Evolutionary conservation across 2,329 filamentous ascomycete genomes (phyloP), one percentile per base, ranked within the genome.

Genomic region (Fragosphaeria purpurea): DNA sequence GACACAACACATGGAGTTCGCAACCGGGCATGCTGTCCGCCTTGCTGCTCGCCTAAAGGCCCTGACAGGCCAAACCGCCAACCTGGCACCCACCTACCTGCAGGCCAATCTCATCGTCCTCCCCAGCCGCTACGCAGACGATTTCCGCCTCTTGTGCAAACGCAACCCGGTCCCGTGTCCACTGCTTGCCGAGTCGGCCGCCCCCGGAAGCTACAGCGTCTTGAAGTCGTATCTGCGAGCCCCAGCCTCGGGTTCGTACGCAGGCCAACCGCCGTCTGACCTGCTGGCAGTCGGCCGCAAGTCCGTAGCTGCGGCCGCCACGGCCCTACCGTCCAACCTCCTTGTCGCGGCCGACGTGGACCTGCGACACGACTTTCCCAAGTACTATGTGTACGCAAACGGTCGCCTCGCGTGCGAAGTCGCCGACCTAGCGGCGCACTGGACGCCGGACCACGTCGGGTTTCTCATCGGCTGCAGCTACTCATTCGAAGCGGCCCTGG

Each of bases 381-480:
- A 65, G 30, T 85, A 80, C 61, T 76, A 74, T 55, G 67, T 84
- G 10, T 84, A 83, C 61, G 55, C 66, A n/a, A 62, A 77, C 51
- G 71, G 71, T 2, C 63, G 64, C 43, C 63, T 75, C 2, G 56
- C 63, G 22, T 63, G 65, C 37, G 48, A 78, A 58, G 67, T 83
- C 35, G 46, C 58, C 2, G 69, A 79, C 58, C 66, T 85, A 12
- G 57, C 63, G 1, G 58, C 63, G 2, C 62, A 77, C 41, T 85
- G 80, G 81, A 73, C 70, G 0, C 60, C 67, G 5, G 72, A 81
- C 55, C 77, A 85, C 56, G 73, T 80, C 31, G 80, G 71, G 0
- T 85, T 82, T 58, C 61, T 84, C 43, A 75, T 85, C 54, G 81
- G 80, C 7, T 85, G 80, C 60, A 79, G 74, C 1, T 84, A 76